Evolutionary conservation across 1,284 basidiomycete species (phyloP), one percentile per base, ranked within the genome.

Genomic region (Golubevia pallescens): DNA sequence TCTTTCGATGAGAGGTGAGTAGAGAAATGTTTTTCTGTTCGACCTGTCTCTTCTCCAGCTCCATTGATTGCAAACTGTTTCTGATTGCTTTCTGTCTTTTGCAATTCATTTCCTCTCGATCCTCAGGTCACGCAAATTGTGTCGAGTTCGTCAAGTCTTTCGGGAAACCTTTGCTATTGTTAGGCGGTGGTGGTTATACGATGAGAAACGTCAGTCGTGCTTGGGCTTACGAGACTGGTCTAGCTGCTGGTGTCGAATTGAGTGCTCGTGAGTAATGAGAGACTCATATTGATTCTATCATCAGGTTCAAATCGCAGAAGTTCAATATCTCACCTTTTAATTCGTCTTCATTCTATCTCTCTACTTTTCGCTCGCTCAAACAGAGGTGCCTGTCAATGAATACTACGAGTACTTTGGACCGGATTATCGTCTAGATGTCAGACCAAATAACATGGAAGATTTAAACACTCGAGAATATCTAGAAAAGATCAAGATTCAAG

Each of bases 321-420:
- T n/a, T n/a, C n/a, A n/a, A n/a, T n/a, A n/a, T n/a, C n/a, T 53
- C 51, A 16, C 19, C 19, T 19, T n/a, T n/a, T n/a, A n/a, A n/a
- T n/a, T n/a, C n/a, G n/a, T n/a, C n/a, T 5, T 38, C 34, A 10
- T 38, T 38, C 16, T 38, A 28, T 14, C 16, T 21, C 16, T 42
- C 6, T 54, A 16, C 20, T 70, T 34, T 34, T 34, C 58, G 66
- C 70, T 19, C 23, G 10, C 58, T 65, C 3, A 51, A 13, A 23
- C 60, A 63, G 56, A 81, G 23, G 71, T 85, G 55, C 82, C 82
- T 0, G 82, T 85, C 24, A 85, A 84, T 62, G 82, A 85, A 61
- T 85, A 99, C 87, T 98, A 97, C 86, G 96, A 99, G 86, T 99
- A 99, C 87, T 99, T 98, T 86, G 97, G 97, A 0, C 97, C 97